These are phyloP conservation scores for Capronia americana DNA, from an alignment of 2,329 filamentous ascomycete species.

Conservation along the genomic window DNA sequence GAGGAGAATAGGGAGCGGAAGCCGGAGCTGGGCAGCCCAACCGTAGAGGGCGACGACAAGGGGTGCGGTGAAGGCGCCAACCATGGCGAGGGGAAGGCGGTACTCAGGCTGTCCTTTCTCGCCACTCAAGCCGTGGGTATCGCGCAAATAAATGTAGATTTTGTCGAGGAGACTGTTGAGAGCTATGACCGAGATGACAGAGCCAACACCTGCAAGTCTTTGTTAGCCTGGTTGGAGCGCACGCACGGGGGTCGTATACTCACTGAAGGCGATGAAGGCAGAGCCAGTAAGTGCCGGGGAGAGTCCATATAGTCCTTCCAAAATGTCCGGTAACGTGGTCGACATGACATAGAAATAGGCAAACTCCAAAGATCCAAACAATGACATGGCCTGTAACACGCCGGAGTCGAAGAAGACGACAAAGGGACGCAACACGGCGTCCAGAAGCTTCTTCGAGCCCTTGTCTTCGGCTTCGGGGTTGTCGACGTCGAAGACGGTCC, in stretches of 20 bases:
- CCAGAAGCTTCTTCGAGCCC: constrained; percentile 43
- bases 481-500: constrained; percentile 32
- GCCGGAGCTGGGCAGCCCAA: constrained; percentile 32
- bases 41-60: constrained; percentile 36
- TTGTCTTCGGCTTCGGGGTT: constrained; percentile 14
- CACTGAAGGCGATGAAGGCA: constrained; percentile 39
- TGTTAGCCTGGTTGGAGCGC: background rate
- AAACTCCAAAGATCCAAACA: constrained; percentile 56
- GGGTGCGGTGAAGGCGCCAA: constrained; percentile 49
- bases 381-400: constrained; percentile 57
- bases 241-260: background rate
- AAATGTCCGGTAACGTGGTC: constrained; percentile 47
- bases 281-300: constrained; percentile 41
- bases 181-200: constrained; percentile 37
- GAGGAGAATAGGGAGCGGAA: constrained; percentile 33
- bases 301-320: constrained; percentile 43
- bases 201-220: constrained; percentile 36
- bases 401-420: constrained; percentile 64
- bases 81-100: constrained; percentile 55
- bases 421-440: constrained; percentile 59
- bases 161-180: constrained; percentile 37
- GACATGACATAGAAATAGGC: constrained; percentile 54
- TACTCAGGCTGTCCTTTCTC: constrained; percentile 47
- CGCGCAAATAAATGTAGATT: constrained; percentile 41
- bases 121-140: constrained; percentile 36